Evolutionary conservation across 345 rosid genomes (phyloP), one percentile per base, ranked within the genome.

Genomic region (Clarkia xantiana): DNA sequence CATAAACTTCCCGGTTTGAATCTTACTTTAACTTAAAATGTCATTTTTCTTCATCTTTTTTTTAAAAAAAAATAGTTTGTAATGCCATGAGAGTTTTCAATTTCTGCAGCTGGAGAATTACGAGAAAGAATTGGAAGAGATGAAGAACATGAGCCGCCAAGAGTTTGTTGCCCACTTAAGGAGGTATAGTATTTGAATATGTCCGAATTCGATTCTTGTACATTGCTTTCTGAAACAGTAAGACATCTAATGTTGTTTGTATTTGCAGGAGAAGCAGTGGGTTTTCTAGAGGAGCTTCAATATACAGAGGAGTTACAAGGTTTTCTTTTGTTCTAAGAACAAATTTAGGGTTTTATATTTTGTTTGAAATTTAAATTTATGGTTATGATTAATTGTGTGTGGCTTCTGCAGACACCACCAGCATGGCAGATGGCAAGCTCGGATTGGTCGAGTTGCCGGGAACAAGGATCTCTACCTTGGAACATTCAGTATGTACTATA

Each of bases 241-340:
- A 49, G 6, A 20, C 14, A 22, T 22, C 25, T 49, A 20, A 17
- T 22, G 13, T 49, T n/a, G 16, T 42, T 11, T 36, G 11, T 43
- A 4, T 58, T 60, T 58, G 38, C 81, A 82, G 93, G 74, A 83
- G 76, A 59, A 83, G 94, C 22, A 83, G 94, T 61, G 94, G 94
- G 13, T 83, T 83, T 42, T 83, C 94, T 0, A 83, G 94, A 52
- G 94, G 94, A 29, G 94, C 94, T 49, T 83, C 94, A 25, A 80
- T 83, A 60, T 83, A 80, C 56, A 73, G 94, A 80, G 94, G 94
- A 63, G 94, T 83, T 0, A 83, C 94, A 57, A 83, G 94, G 94
- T 83, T n/a, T n/a, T 50, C 9, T 11, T 4, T 36, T 43, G n/a
- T n/a, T n/a, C n/a, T n/a, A n/a, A n/a, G n/a, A n/a, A n/a, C n/a